Evolutionary conservation across 768 basidiomycete genomes (phyloP).

Genomic region (Phanerochaete sordida): DNA sequence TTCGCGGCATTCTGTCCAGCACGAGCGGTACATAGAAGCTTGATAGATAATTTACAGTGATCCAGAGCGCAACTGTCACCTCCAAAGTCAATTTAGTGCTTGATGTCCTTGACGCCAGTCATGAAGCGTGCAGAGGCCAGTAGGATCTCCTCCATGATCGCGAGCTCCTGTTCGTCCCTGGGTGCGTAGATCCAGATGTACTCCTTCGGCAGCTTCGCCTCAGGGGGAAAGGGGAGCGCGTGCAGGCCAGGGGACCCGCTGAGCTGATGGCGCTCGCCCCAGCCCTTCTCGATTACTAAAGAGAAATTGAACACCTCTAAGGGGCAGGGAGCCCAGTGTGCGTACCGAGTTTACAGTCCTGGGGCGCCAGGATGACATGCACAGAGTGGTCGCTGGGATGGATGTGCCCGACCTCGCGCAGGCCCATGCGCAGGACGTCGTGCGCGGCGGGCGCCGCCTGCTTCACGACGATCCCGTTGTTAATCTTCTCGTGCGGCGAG

Average conservation of each 20-base stretch:
- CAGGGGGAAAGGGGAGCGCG: neutral
- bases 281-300: constrained; percentile 24
- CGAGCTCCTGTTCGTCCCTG: constrained; percentile 24
- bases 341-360: constrained; percentile 26
- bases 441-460: constrained; percentile 17
- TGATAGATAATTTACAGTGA: too few relatives aligned
- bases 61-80: too few relatives aligned
- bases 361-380: constrained; percentile 23
- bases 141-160: constrained; percentile 22
- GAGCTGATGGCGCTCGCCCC: constrained; percentile 28
- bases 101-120: constrained; percentile 11
- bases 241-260: constrained; percentile 12
- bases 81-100: too few relatives aligned
- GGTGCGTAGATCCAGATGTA: constrained; percentile 29
- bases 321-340: neutral
- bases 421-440: constrained; percentile 12
- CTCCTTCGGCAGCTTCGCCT: constrained; percentile 16
- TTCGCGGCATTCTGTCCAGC: too few relatives aligned
- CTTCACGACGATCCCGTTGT: constrained; percentile 19
- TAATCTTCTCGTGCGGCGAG: constrained; percentile 19
- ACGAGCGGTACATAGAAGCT: too few relatives aligned
- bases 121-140: constrained; percentile 22
- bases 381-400: constrained; percentile 23
- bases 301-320: neutral
- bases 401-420: constrained; percentile 24